These are phyloP conservation scores for Colletotrichum camelliae DNA, from an alignment of 2,329 filamentous ascomycete genomes.

Conservation along the genomic window DNA sequence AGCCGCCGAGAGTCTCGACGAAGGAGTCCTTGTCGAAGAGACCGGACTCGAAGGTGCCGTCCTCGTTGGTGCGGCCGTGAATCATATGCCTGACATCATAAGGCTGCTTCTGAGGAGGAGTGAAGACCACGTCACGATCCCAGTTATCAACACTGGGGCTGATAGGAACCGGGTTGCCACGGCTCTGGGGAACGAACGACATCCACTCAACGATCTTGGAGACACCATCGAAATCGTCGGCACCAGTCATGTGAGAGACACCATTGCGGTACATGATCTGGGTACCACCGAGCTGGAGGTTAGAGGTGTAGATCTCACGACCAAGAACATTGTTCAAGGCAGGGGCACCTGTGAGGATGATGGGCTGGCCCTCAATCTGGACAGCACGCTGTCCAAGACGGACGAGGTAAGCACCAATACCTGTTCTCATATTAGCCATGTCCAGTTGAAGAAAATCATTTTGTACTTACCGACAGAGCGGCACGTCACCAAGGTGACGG, in stretches of 20 bases:
- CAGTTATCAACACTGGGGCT: slow-evolving; percentile 83
- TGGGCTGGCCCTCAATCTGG: slow-evolving; percentile 98
- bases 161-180: slow-evolving; percentile 91
- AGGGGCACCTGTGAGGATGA: slow-evolving; percentile 96
- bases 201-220: slow-evolving; percentile 98
- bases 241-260: slow-evolving; percentile 98
- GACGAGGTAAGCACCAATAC: slow-evolving; percentile 98
- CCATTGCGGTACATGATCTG: slow-evolving; percentile 99
- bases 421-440: slow-evolving; percentile 45
- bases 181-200: slow-evolving; percentile 96
- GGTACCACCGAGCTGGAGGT: slow-evolving; percentile 98
- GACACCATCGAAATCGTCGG: slow-evolving; percentile 96
- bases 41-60: slow-evolving; percentile 79
- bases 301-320: slow-evolving; percentile 98
- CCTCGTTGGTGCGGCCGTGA: slow-evolving; percentile 81
- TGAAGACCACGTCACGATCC: slow-evolving; percentile 92
- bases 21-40: slow-evolving; percentile 98
- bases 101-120: slow-evolving; percentile 79
- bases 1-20: slow-evolving; percentile 93
- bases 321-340: slow-evolving; percentile 98
- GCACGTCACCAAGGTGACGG: slow-evolving; percentile 95
- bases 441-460: neutral
- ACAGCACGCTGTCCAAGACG: slow-evolving; percentile 98
- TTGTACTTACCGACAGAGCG: slow-evolving; percentile 82
- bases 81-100: slow-evolving; percentile 97